phyloP scores from a whole-genome alignment of 164 flowering plant species.

The Chloranthus sessilifolius region DNA sequence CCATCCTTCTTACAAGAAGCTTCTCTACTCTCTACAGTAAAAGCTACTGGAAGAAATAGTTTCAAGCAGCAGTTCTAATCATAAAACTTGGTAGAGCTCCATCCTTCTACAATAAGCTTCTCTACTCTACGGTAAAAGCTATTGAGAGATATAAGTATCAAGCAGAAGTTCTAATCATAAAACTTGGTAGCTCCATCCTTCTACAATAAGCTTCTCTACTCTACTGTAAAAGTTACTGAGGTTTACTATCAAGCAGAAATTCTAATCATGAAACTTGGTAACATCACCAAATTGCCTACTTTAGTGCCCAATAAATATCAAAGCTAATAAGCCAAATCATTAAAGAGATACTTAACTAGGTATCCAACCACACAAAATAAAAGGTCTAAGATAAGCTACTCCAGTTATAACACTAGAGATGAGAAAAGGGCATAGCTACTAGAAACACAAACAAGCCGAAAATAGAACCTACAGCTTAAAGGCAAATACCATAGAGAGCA shows the following conservation, averaged over 20 bases:
- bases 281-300: too few relatives aligned
- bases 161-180: conserved; percentile 12
- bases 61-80: too few relatives aligned
- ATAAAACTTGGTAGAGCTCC: too few relatives aligned
- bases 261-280: too few relatives aligned
- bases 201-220: neutral
- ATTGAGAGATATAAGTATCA: too few relatives aligned
- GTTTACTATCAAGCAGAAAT: too few relatives aligned
- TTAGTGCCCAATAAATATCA: too few relatives aligned
- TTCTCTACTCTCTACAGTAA: conserved; percentile 12
- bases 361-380: conserved; percentile 16
- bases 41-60: too few relatives aligned
- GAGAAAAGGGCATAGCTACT: conserved; percentile 20
- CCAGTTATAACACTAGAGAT: conserved; percentile 39
- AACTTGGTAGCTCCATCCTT: conserved; percentile 6
- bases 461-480: conserved; percentile 37
- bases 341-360: conserved; percentile 8
- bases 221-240: too few relatives aligned
- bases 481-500: conserved; percentile 25
- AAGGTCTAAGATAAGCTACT: conserved; percentile 20
- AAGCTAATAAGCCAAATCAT: conserved; percentile 13
- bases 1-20: conserved; percentile 4
- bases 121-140: too few relatives aligned
- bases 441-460: conserved; percentile 34
- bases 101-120: too few relatives aligned